Conservation (phyloP, 495 filamentous ascomycete genomes). For the Neurospora sp. region DNA sequence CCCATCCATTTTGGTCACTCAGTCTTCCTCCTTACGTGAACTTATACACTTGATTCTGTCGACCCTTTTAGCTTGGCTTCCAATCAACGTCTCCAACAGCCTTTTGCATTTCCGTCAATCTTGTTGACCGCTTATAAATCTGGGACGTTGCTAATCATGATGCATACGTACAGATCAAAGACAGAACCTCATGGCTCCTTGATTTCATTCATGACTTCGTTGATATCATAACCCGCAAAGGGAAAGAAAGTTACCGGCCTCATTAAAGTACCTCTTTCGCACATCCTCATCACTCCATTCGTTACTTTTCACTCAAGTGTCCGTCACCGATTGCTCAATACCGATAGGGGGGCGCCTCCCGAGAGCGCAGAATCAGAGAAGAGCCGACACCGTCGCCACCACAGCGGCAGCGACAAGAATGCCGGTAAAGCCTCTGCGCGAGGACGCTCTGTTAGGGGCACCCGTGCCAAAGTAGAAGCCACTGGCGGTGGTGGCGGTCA, state of each 20-base stretch:
- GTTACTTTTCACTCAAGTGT: background rate
- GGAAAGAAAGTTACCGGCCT: background rate
- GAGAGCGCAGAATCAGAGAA: background rate
- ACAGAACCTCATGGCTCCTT: background rate
- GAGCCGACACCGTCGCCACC: background rate
- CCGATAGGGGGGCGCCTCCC: background rate
- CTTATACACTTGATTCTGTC: background rate
- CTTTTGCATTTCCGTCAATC: background rate
- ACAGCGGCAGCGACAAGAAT: slow-evolving; percentile 12
- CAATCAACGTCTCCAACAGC: background rate
- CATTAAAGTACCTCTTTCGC: background rate
- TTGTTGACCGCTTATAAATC: background rate
- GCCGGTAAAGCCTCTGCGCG: slow-evolving; percentile 11
- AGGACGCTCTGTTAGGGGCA: slow-evolving; percentile 11
- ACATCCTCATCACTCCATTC: background rate
- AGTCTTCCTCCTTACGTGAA: background rate
- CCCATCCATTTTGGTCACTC: background rate
- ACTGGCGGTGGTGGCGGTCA: slow-evolving; percentile 10
- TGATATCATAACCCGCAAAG: background rate
- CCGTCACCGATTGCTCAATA: background rate
- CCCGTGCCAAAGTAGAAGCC: slow-evolving; percentile 22
- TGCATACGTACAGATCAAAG: background rate
- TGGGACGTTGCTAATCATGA: background rate
- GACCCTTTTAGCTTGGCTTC: background rate
- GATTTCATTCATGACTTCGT: background rate